Evolutionary conservation across 1,284 basidiomycete species (phyloP), one percentile per base, ranked within the genome.

Genomic region (Microbotryum saponariae): DNA sequence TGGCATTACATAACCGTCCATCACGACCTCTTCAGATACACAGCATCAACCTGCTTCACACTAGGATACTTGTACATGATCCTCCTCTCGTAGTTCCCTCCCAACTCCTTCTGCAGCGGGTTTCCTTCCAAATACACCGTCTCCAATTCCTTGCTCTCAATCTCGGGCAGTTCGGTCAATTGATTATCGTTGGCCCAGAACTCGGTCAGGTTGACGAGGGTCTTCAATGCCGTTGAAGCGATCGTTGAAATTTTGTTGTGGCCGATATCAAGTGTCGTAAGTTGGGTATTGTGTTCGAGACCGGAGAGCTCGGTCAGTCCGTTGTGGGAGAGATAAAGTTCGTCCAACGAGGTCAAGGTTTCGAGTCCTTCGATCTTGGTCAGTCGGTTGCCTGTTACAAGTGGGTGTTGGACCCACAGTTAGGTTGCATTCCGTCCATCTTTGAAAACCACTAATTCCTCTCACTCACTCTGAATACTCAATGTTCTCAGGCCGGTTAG

Each of bases 71-170:
- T 84, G 49, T 97, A 77, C 73, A 88, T 91, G 63, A 98, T 80
- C 78, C 97, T 98, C 59, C 94, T 80, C 67, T 92, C 80, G 75
- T 98, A 98, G 21, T 31, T 81, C 83, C 1, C 82, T 78, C 69
- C 86, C 72, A 97, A 90, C 21, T 80, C 80, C 47, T 77, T 80
- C 75, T 97, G 91, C 65, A 88, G 88, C 2, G 96, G 96, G 74
- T 98, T 98, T 8, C 85, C 86, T 76, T 98, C 94, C 37, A 98
- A 82, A 75, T 98, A 98, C 9, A 98, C 81, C 1, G 96, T 98
- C 73, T 88, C 82, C 16, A 98, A 80, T 6, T 59, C 31, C 5
- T 29, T 20, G 1, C 52, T 45, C 1, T 60, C 27, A 23, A 97
- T 76, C 3, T 82, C 79, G 16, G 78, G 80, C 8, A 96, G 76